Conservation (phyloP, 2,329 filamentous ascomycete species). For the Tolypocladium tropicale region DNA sequence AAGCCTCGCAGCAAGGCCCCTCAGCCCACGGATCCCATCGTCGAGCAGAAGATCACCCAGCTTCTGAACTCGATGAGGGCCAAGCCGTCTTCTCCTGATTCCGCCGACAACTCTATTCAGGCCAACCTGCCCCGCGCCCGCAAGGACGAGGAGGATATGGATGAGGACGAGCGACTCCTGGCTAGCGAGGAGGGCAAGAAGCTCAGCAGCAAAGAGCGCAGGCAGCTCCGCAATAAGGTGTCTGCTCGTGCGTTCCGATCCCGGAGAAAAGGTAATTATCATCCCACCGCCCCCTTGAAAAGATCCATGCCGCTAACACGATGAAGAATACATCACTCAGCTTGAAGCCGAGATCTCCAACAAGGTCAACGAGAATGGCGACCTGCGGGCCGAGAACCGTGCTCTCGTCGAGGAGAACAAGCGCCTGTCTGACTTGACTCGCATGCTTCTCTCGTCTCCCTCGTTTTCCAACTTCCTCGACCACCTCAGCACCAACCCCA, state of each 20-base stretch:
- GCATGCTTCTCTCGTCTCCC: constrained; percentile 69
- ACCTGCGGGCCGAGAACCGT: constrained; percentile 71
- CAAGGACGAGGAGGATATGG: constrained; percentile 98
- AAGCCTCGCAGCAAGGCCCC: constrained; percentile 39
- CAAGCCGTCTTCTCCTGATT: constrained; percentile 47
- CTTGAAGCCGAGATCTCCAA: constrained; percentile 80
- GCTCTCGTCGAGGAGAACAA: constrained; percentile 78
- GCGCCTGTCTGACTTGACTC: constrained; percentile 66
- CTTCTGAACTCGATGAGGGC: constrained; percentile 87
- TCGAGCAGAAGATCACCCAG: constrained; percentile 90
- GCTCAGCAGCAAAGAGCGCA: constrained; percentile 92
- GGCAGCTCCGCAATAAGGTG: constrained; percentile 97
- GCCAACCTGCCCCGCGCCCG: constrained; percentile 62
- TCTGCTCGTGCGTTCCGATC: constrained; percentile 96
- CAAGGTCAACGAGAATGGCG: constrained; percentile 75
- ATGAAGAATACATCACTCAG: constrained; percentile 85
- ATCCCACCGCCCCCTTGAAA: background rate
- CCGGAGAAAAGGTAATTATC: constrained; percentile 80
- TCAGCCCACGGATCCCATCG: constrained; percentile 54
- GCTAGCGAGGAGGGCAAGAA: constrained; percentile 99
- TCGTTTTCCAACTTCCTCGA: constrained; percentile 77
- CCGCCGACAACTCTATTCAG: constrained; percentile 34
- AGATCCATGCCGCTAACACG: background rate
- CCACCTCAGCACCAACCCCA: constrained; percentile 52
- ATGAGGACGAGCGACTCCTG: constrained; percentile 86